Evolutionary conservation across 1,284 basidiomycete genomes (phyloP), one percentile per base, ranked within the genome.

Genomic region (Leucoagaricus sp.): DNA sequence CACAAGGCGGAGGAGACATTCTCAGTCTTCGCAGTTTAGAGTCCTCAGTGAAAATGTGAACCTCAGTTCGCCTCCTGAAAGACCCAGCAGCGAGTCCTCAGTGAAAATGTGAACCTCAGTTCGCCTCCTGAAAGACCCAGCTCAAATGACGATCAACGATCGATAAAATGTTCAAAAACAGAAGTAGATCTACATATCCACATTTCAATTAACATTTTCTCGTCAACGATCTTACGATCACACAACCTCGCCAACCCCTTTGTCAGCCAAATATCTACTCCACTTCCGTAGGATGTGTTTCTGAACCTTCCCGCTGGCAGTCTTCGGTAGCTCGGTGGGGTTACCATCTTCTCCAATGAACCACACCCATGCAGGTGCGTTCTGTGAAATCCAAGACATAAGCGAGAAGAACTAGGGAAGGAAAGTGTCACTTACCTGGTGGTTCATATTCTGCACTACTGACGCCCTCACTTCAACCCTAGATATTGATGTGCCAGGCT

Each of bases 241-340:
- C 25, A 17, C 25, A 47, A 73, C 72, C 25, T 60, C 58, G 31
- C 77, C 78, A 36, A 76, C 55, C 9, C 63, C 61, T 52, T 69
- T 72, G 63, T 68, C 62, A 13, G 75, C 77, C 28, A 85, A 65
- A 13, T 82, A 77, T 53, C 73, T 73, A 64, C 81, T 80, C 84
- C 83, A 85, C 12, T 73, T 70, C 42, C 84, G 69, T 58, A 86
- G 65, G 7, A 92, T 69, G 70, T 93, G 89, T 73, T 94, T 94
- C 85, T 86, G 84, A 36, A 95, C 85, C 71, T 95, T 95, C 42
- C 93, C 93, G 63, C 91, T 94, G 17, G 88, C 90, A 5, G 92
- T 95, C 76, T 91, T 93, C 0, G 93, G 93, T 10, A 94, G 69
- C 60, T 91, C 87, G 21, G 72, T 68, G 7, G 76, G 72, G 5